Evolutionary conservation across 148 eudicot genomes (phyloP).

Genomic region (Gaultheria prostrata): DNA sequence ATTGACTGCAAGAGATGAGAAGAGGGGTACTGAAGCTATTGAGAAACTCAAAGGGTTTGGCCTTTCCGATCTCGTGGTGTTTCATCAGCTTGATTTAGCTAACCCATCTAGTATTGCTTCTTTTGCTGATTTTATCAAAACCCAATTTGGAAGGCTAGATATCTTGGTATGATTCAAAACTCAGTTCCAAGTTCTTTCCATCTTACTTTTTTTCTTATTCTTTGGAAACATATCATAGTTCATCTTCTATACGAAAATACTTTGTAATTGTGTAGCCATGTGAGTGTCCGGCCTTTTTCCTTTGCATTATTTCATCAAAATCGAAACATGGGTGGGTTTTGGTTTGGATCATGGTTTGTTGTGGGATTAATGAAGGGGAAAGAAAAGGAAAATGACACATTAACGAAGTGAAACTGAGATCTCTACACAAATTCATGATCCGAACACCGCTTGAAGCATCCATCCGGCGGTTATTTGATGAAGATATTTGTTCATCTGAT

Average conservation of each 20-base stretch:
- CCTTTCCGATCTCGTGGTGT: conserved; percentile 14
- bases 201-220: neutral
- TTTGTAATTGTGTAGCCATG: neutral
- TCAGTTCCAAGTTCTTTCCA: neutral
- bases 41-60: conserved; percentile 25
- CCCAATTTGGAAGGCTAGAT: conserved; percentile 8
- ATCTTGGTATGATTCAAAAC: conserved; percentile 13
- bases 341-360: no score
- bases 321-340: no score
- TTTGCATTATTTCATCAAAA: neutral
- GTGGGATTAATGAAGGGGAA: no score
- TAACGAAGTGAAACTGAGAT: no score
- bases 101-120: conserved; percentile 25
- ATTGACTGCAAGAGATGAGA: conserved; percentile 27
- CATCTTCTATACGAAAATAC: neutral
- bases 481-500: neutral
- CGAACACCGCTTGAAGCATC: neutral
- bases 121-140: conserved; percentile 24
- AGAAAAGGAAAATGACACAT: no score
- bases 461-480: neutral
- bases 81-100: conserved; percentile 28
- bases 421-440: neutral
- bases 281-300: neutral
- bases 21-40: conserved; percentile 30
- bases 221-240: neutral